phyloP scores from a whole-genome alignment of 257 asterid species.

The Nicotiana tabacum region DNA sequence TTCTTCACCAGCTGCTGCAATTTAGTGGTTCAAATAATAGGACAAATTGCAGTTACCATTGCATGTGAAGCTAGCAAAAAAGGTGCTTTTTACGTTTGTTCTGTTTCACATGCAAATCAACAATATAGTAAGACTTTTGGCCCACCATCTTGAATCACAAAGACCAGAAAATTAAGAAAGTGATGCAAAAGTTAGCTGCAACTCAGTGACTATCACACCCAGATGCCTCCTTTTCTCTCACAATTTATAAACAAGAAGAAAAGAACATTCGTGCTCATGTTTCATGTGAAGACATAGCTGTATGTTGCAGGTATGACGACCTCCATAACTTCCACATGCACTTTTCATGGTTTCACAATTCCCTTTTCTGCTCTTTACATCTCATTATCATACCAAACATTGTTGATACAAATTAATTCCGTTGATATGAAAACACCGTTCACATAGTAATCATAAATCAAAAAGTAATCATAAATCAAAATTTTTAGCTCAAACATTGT shows the following conservation, averaged over 20 bases:
- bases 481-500: background rate
- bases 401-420: background rate
- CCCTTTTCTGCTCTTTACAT: background rate
- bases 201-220: background rate
- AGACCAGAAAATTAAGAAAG: background rate
- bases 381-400: background rate
- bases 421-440: background rate
- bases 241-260: background rate
- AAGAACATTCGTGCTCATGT: background rate
- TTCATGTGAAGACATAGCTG: conserved; percentile 19
- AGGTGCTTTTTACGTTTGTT: background rate
- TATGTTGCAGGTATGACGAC: background rate
- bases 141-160: background rate
- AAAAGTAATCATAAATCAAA: background rate
- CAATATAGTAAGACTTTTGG: background rate
- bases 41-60: background rate
- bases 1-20: background rate
- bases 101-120: background rate
- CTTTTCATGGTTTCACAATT: background rate
- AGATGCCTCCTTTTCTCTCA: background rate
- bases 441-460: background rate
- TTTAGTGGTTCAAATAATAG: background rate
- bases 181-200: background rate
- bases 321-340: background rate
- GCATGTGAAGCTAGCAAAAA: background rate